Base-by-base conservation (phyloP, 2,329 filamentous ascomycete species). In the Zelopaecilomyces penicillatus region DNA sequence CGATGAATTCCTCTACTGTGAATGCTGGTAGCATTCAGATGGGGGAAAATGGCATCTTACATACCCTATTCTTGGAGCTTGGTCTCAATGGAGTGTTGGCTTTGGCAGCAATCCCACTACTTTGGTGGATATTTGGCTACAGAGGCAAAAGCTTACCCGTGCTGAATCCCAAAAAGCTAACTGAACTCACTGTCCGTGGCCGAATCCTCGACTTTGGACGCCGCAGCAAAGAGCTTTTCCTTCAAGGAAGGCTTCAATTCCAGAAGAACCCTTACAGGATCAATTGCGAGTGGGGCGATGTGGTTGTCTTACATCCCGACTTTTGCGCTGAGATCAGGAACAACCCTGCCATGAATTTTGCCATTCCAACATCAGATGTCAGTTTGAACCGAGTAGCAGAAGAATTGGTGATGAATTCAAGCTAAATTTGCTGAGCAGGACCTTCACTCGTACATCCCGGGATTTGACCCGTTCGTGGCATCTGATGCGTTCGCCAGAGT, bases 391-490 rank as follows among this genome's bases (percentile, higher is more conserved):
- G 32, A 9, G 26, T 9, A 27, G 19, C 10, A 9, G 3, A 26
- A 38, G 26, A 38, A 9, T 8, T 34, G 9, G 32, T 34, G 32
- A 9, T 34, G 8, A 34, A 34, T 34, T 3, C 32, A 34, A 34
- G 12, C 32, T 34, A 12, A 34, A 9, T 38, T 11, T 38, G 26
- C 19, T 38, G 36, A 38, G 26, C 19, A n/a, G 36, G 42, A 44
- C 37, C 35, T 40, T 19, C 42, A 44, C 8, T 39, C 42, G 36
- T 44, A 44, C 31, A 34, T 44, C n/a, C 42, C 42, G 6, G 42
- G 42, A 6, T 44, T 44, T 26, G 42, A 44, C 30, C 36, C 36
- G 5, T 44, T 44, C 12, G 35, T 44, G 5, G 37, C 36, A 12
- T 34, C 28, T 8, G 36, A 40, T 40, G 37, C n/a, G 2, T 40